Evolutionary conservation across 192 early-diverging fungal genomes (phyloP), one percentile per base, ranked within the genome.

Genomic region (Backusella mclennaniae): DNA sequence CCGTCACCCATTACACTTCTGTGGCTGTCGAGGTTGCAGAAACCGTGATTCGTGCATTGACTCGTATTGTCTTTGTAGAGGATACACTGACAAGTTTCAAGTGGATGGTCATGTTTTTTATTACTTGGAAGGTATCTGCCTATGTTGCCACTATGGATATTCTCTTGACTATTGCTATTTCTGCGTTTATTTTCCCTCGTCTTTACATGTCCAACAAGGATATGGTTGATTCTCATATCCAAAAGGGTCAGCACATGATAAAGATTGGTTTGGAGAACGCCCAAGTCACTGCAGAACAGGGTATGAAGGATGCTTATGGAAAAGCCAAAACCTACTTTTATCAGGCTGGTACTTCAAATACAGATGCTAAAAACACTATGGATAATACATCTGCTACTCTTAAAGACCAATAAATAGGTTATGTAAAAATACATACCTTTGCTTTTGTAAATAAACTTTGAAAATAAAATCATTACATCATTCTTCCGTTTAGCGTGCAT

Each of bases 151-250:
- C 67, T 21, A 67, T 67, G 31, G 63, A 49, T 17, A 41, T 79
- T 35, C 5, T 74, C n/a, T 56, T 79, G 35, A 4, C 69, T 6
- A 1, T 53, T n/a, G 26, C 70, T 14, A 67, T 79, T 53, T 73
- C 67, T 6, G 67, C 73, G 6, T 79, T 79, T 52, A 70, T 35
- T 29, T 69, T 79, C 53, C 77, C 77, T 66, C 77, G 73, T 36
- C 67, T 79, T 1, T 79, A 79, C 42, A 69, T 59, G 63, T 74
- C 73, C 23, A 79, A 79, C 67, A 74, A 79, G 52, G 71, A 79
- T 36, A 38, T 74, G 1, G 67, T 79, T 7, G 77, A 79, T 46
- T 53, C 77, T 21, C 77, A 69, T 4, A 56, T 79, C 36, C 35
- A 67, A 17, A 73, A 79, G 67, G 49, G 71, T 4, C 66, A 79